Percentiles rank a stretch among this genome's conserved stretches.
Conservation (phyloP, 2,329 filamentous ascomycete species). For the Penicillium sp. region DNA sequence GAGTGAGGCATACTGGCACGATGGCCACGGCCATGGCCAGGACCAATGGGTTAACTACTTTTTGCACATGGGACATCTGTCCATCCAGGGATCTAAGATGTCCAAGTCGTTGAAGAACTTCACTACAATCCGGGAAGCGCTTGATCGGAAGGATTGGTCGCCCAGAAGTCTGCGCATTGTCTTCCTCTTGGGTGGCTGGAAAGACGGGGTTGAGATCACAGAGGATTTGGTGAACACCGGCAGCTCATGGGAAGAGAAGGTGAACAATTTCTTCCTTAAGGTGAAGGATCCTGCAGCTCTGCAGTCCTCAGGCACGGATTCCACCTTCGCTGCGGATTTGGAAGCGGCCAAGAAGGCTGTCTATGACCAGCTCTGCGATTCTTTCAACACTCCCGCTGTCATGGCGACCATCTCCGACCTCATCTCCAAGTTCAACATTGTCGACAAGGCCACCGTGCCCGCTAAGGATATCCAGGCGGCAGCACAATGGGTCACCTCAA, state of each 20-base stretch:
- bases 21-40: constrained; percentile 37
- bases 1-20: constrained; percentile 74
- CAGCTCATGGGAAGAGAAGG: constrained; percentile 72
- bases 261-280: constrained; percentile 68
- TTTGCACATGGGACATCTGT: constrained; percentile 88
- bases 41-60: constrained; percentile 92
- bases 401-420: constrained; percentile 76
- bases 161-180: constrained; percentile 76
- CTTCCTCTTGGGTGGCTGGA: constrained; percentile 85
- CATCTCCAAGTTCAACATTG: constrained; percentile 70
- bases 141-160: constrained; percentile 67
- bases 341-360: constrained; percentile 55
- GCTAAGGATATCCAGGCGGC: constrained; percentile 51
- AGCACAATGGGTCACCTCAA: constrained; percentile 75
- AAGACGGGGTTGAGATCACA: constrained; percentile 86
- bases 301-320: constrained; percentile 25
- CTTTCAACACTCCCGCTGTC: constrained; percentile 77
- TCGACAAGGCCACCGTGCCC: constrained; percentile 46
- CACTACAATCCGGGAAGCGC: constrained; percentile 81
- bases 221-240: constrained; percentile 73
- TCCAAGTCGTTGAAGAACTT: constrained; percentile 95
- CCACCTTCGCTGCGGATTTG: constrained; percentile 48
- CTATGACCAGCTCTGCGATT: constrained; percentile 69
- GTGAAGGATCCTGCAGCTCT: constrained; percentile 46
- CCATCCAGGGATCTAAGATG: constrained; percentile 91